Evolutionary conservation across 164 flowering plant species (phyloP).

Genomic region (Piper longum): DNA sequence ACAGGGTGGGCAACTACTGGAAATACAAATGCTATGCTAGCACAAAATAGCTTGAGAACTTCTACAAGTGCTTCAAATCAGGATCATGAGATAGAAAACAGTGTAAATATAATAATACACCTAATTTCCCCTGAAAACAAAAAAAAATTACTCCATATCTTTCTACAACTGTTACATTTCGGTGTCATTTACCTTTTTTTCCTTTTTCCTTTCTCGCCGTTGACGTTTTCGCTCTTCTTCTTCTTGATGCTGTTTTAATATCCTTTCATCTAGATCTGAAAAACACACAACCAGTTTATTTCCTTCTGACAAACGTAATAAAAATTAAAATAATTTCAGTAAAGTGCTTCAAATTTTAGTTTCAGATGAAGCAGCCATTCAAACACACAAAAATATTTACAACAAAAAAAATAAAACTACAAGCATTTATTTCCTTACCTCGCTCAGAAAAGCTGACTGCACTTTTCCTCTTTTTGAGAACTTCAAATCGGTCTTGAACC

Average conservation of each 20-base stretch:
- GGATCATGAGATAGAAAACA: neutral
- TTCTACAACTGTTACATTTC: neutral
- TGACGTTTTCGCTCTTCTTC: conserved; percentile 86
- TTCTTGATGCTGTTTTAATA: conserved; percentile 78
- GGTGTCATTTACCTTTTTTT: conserved; percentile 57
- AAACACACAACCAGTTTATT: neutral
- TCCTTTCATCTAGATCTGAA: conserved; percentile 78
- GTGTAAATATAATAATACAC: neutral
- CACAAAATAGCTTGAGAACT: neutral
- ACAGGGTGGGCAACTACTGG: neutral
- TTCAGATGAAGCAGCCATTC: neutral
- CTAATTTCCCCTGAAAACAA: neutral
- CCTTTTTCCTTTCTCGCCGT: conserved; percentile 87
- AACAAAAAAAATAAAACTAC: neutral
- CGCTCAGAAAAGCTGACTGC: conserved; percentile 69
- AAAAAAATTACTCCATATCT: neutral
- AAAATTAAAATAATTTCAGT: neutral
- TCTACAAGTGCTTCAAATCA: neutral
- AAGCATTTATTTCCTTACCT: conserved; percentile 28
- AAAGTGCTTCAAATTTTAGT: neutral
- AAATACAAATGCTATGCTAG: neutral
- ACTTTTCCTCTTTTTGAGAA: conserved; percentile 69
- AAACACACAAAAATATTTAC: neutral
- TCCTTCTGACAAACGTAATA: neutral
- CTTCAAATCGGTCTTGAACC: conserved; percentile 87